Conservation (phyloP, 106 monocot genomes). For the Alisma plantagoaquatica region DNA sequence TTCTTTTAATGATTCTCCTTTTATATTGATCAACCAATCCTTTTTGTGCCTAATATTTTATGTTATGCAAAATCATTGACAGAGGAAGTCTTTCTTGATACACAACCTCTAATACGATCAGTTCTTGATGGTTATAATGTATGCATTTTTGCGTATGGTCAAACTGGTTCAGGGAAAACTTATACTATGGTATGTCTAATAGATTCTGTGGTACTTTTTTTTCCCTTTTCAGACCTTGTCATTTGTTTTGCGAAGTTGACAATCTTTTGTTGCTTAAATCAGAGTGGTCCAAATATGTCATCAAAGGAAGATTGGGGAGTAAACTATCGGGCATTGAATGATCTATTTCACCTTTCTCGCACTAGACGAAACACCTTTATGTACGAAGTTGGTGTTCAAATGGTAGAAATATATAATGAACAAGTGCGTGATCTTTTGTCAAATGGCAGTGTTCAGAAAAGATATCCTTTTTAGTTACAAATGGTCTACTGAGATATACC, state of each 20-base stretch:
- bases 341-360: conserved; percentile 70
- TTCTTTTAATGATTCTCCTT: background rate
- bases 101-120: conserved; percentile 78
- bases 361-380: conserved; percentile 47
- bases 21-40: background rate
- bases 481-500: no score
- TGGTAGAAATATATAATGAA: conserved; percentile 99
- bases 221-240: background rate
- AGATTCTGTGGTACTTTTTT: no score
- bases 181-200: conserved; percentile 98
- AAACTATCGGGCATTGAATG: conserved; percentile 81
- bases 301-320: conserved; percentile 84
- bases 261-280: background rate
- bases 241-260: background rate
- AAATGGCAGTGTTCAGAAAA: conserved; percentile 49
- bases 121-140: conserved; percentile 97
- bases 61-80: background rate
- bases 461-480: no score
- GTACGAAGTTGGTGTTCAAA: conserved; percentile 87
- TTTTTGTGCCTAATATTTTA: conserved; percentile 5
- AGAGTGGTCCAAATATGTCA: conserved; percentile 73
- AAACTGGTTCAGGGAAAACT: conserved; percentile 97
- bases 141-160: conserved; percentile 99
- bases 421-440: conserved; percentile 98
- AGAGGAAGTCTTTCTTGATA: conserved; percentile 83